Conservation (phyloP, 768 basidiomycete genomes). For the Lentinus brumalis region DNA sequence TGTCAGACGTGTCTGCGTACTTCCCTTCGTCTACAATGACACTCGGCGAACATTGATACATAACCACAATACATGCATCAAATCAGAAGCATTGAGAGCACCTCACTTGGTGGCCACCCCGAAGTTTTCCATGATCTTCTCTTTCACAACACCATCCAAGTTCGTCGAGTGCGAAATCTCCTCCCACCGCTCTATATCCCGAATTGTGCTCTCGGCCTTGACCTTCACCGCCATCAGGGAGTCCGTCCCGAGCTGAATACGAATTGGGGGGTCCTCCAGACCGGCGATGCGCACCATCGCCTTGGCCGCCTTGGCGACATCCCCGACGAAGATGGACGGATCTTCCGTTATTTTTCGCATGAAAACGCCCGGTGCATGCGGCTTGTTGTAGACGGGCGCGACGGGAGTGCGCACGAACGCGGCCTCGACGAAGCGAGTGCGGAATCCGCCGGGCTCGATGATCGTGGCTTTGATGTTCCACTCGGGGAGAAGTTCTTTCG, state of each 20-base stretch:
- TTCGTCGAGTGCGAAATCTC: conserved; percentile 15
- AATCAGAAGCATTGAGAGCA: too few relatives aligned
- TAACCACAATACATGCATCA: too few relatives aligned
- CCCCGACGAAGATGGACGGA: conserved; percentile 5
- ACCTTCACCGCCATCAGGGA: conserved; percentile 9
- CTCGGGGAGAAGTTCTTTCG: conserved; percentile 20
- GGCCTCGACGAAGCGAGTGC: conserved; percentile 15
- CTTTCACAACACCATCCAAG: conserved; percentile 11
- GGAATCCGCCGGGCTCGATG: conserved; percentile 25
- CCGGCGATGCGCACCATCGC: conserved; percentile 17
- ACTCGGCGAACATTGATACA: too few relatives aligned
- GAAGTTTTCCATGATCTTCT: conserved; percentile 4
- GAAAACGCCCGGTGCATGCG: conserved; percentile 3
- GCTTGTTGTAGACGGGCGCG: conserved; percentile 7
- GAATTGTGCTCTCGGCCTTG: conserved; percentile 14
- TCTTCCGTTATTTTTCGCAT: conserved; percentile 1
- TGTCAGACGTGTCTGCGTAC: too few relatives aligned
- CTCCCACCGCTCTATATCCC: conserved; percentile 9
- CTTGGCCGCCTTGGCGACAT: conserved; percentile 18
- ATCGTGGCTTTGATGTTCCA: conserved; percentile 25
- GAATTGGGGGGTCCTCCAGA: conserved; percentile 12
- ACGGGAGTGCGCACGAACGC: background rate
- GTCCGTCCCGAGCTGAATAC: conserved; percentile 24
- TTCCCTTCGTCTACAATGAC: too few relatives aligned
- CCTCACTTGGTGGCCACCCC: background rate